Conservation (phyloP, 768 basidiomycete species). For the Neoboletus brunneissimus region DNA sequence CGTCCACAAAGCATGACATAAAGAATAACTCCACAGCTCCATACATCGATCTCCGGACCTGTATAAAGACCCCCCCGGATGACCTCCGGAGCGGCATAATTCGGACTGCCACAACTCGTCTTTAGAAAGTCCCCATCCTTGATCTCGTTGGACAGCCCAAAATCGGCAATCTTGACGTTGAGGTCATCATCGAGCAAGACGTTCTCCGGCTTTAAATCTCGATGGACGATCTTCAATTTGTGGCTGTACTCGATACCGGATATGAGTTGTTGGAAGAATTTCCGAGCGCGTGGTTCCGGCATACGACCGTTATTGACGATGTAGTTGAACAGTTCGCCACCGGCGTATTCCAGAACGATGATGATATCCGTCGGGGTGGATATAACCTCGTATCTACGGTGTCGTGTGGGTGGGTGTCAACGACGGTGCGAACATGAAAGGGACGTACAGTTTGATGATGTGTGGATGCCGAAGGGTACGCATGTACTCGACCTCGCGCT, state of each 20-base stretch:
- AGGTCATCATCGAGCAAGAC: constrained; percentile 80
- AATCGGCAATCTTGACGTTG: constrained; percentile 98
- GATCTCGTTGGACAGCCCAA: constrained; percentile 94
- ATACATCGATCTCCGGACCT: constrained; percentile 97
- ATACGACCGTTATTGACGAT: constrained; percentile 94
- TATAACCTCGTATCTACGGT: constrained; percentile 79
- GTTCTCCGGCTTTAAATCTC: constrained; percentile 98
- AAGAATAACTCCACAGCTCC: constrained; percentile 98
- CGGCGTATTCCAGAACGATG: constrained; percentile 96
- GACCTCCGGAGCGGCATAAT: constrained; percentile 98
- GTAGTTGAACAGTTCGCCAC: constrained; percentile 97
- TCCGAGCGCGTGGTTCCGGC: constrained; percentile 80
- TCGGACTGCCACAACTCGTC: constrained; percentile 97
- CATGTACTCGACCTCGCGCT: constrained; percentile 97
- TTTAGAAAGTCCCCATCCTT: constrained; percentile 95
- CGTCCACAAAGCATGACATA: constrained; percentile 97
- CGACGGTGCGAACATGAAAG: background rate
- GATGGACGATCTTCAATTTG: constrained; percentile 93
- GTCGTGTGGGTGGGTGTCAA: constrained; percentile 3
- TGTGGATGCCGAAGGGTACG: constrained; percentile 91
- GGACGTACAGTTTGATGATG: constrained; percentile 89
- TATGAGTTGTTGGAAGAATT: constrained; percentile 98
- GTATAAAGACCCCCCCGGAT: constrained; percentile 94
- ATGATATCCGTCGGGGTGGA: constrained; percentile 95
- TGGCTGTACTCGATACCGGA: constrained; percentile 97